Conservation (phyloP, 495 filamentous ascomycete genomes). For the Penicillium steckii region DNA sequence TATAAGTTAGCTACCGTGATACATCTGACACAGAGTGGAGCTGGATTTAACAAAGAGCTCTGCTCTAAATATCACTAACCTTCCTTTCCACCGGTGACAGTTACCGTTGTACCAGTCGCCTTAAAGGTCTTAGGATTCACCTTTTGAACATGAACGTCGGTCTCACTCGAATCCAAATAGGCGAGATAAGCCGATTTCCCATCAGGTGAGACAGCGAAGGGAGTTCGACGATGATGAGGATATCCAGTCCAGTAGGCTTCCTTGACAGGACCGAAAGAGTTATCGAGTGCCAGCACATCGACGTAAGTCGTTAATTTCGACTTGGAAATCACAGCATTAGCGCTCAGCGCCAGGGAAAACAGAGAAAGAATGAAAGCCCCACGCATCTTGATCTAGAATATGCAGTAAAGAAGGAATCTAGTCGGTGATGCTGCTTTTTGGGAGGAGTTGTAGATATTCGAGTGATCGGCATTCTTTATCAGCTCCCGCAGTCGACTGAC, state of each 20-base stretch:
- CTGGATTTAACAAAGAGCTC: not conserved
- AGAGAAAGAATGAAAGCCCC: constrained; percentile 27
- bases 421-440: constrained; percentile 13
- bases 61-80: constrained; percentile 15
- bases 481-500: not conserved
- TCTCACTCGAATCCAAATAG: constrained; percentile 48
- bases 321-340: constrained; percentile 19
- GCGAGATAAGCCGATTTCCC: constrained; percentile 53
- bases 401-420: no score
- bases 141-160: constrained; percentile 48
- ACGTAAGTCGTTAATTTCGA: constrained; percentile 39
- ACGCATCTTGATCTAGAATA: constrained; percentile 30
- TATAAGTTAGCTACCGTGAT: not conserved
- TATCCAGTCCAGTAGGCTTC: constrained; percentile 53
- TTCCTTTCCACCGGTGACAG: constrained; percentile 46
- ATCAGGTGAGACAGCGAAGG: constrained; percentile 51
- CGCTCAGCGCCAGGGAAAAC: constrained; percentile 31
- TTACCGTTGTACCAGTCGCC: constrained; percentile 43
- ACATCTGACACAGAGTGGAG: no score
- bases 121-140: constrained; percentile 44
- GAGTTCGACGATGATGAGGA: constrained; percentile 53
- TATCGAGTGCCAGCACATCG: constrained; percentile 40
- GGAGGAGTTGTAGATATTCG: not conserved
- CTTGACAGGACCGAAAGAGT: constrained; percentile 48
- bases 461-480: constrained; percentile 11